Evolutionary conservation across 176 grass and related monocot genomes (phyloP).

Genomic region (Tillandsia fasciculata): DNA sequence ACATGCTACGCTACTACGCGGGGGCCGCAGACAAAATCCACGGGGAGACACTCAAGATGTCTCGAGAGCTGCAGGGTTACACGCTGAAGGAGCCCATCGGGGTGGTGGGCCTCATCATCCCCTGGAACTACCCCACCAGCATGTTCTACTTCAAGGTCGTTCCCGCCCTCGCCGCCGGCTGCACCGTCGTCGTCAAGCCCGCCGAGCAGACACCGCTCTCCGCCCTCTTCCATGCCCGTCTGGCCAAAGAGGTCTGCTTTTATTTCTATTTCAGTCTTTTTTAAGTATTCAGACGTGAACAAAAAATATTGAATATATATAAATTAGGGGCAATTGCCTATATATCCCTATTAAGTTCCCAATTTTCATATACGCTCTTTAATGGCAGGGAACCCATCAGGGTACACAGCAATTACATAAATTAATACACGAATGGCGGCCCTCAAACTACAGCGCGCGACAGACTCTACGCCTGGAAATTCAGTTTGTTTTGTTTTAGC

Average conservation of each 20-base stretch:
- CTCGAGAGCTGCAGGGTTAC: conserved; percentile 56
- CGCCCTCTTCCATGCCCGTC: conserved; percentile 54
- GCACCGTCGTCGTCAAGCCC: conserved; percentile 81
- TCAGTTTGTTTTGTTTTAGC: no score
- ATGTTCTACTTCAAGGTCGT: conserved; percentile 82
- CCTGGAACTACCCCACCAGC: conserved; percentile 78
- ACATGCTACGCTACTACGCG: conserved; percentile 82
- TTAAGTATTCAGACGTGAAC: no score
- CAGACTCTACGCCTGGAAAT: no score
- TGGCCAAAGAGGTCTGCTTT: conserved; percentile 42
- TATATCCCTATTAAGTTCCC: no score
- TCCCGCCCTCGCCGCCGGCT: conserved; percentile 72
- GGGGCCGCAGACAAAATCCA: conserved; percentile 94
- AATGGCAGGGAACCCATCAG: no score
- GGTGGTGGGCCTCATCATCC: conserved; percentile 66
- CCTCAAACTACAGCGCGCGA: no score
- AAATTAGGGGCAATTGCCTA: no score
- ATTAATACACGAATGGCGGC: no score
- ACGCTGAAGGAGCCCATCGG: conserved; percentile 82
- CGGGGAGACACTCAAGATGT: conserved; percentile 51
- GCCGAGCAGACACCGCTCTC: conserved; percentile 87
- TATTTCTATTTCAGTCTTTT: background rate
- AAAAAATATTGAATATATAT: no score
- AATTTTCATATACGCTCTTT: no score
- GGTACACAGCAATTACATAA: no score